Evolutionary conservation across 2,329 filamentous ascomycete genomes (phyloP), one percentile per base, ranked within the genome.

Genomic region (Aureobasidium sp.): DNA sequence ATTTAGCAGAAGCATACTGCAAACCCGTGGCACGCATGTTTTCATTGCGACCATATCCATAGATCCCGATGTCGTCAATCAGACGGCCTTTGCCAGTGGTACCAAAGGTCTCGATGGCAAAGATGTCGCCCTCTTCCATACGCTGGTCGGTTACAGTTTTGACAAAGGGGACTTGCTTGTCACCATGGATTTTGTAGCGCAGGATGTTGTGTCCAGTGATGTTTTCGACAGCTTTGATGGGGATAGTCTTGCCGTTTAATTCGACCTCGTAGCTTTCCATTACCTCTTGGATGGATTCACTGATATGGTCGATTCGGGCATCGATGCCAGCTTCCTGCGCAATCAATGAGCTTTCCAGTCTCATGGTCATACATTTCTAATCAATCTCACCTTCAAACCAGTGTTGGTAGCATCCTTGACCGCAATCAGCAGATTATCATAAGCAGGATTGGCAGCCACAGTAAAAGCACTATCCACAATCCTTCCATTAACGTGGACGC

Each of bases 81-180:
- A 95, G 88, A 65, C 88, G 86, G 59, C 90, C 90, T 67, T 88
- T 90, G 59, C 90, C 91, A 19, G 90, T 96, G 68, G 86, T 93
- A 56, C 90, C 91, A 69, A 96, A 96, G 0, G 90, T 96, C 74
- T 96, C 90, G 62, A 96, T 95, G 59, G 90, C 90, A 69, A 94
- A 97, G 16, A 90, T 84, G 66, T 97, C 90, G 37, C 90, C 90
- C 71, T 96, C 91, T 73, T 96, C 90, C 91, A 97, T 97, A 78
- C 95, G 95, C 49, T 89, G 94, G 68, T 85, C 83, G 64, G 95
- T 88, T 57, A 81, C 80, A 57, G 83, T 85, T 75, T 95, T 95
- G 59, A 96, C 89, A 63, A 96, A 95, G 0, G 90, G 91, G 48
- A 96, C 88, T 60, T 87, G 90, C 78, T 96, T 96, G 63, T 83